These are phyloP conservation scores for Polytolypa hystricis DNA, from an alignment of 2,329 filamentous ascomycete species.

Conservation along the genomic window DNA sequence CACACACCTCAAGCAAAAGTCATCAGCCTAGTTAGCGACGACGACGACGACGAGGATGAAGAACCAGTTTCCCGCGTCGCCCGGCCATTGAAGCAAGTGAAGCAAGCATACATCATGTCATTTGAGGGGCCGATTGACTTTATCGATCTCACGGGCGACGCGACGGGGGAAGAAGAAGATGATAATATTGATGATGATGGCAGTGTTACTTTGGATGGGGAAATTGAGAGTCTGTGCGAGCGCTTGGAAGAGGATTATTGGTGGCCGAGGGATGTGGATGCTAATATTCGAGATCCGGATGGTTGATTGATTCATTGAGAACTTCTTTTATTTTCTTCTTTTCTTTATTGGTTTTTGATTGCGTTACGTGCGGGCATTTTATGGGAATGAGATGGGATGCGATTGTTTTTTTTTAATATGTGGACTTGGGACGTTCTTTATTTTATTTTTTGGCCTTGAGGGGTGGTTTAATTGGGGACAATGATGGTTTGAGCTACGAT, in stretches of 20 bases:
- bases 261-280: conserved; percentile 11
- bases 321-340: no score
- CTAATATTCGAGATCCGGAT: conserved; percentile 16
- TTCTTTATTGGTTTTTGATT: no score
- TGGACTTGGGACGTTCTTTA: no score
- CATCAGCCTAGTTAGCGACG: background rate
- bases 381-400: no score
- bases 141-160: background rate
- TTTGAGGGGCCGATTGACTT: background rate
- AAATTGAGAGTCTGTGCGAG: conserved; percentile 2
- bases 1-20: background rate
- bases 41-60: background rate
- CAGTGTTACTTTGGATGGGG: background rate
- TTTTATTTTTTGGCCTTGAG: no score
- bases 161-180: background rate
- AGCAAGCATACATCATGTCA: background rate
- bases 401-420: no score
- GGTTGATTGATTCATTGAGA: background rate
- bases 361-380: no score
- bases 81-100: background rate
- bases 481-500: no score
- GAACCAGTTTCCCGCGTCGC: background rate
- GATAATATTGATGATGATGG: conserved; percentile 3
- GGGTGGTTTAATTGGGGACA: no score
- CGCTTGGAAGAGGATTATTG: conserved; percentile 11